Conservation (phyloP, 2,329 filamentous ascomycete genomes). For the Ilyonectria robusta region DNA sequence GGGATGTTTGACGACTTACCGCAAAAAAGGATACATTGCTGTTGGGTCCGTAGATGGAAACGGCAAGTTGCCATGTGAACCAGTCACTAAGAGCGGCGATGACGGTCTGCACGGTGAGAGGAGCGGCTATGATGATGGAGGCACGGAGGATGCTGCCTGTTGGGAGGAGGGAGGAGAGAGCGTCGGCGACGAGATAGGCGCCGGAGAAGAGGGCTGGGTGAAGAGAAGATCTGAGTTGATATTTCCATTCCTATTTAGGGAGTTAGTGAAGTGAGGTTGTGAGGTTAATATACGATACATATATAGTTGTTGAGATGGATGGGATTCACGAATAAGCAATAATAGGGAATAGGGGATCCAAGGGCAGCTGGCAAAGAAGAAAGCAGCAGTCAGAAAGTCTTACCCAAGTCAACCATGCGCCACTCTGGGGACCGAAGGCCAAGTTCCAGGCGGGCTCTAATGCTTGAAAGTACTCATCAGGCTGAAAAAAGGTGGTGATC, state of each 20-base stretch:
- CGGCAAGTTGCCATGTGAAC: constrained; percentile 88
- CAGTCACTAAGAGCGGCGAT: constrained; percentile 86
- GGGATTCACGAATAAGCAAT: background rate
- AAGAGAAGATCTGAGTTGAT: constrained; percentile 88
- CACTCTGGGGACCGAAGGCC: constrained; percentile 82
- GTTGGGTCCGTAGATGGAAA: constrained; percentile 77
- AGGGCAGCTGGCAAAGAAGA: background rate
- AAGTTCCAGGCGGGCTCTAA: constrained; percentile 94
- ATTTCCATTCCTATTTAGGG: constrained; percentile 84
- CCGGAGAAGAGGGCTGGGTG: constrained; percentile 90
- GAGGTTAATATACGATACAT: background rate
- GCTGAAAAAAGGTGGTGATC: constrained; percentile 94
- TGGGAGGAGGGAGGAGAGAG: constrained; percentile 67
- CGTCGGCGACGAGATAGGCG: constrained; percentile 76
- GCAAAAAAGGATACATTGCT: constrained; percentile 77
- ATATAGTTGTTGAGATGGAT: background rate
- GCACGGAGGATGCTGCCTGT: constrained; percentile 71
- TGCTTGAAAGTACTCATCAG: constrained; percentile 97
- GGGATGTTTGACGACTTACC: constrained; percentile 63
- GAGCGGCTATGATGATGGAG: constrained; percentile 78
- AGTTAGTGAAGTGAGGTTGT: constrained; percentile 35
- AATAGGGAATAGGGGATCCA: background rate
- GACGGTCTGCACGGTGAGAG: constrained; percentile 81
- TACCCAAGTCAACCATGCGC: constrained; percentile 98
- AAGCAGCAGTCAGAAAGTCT: constrained; percentile 47